These are phyloP conservation scores for Tylopilus orsonianus DNA, from an alignment of 1,284 basidiomycete species.

Conservation along the genomic window DNA sequence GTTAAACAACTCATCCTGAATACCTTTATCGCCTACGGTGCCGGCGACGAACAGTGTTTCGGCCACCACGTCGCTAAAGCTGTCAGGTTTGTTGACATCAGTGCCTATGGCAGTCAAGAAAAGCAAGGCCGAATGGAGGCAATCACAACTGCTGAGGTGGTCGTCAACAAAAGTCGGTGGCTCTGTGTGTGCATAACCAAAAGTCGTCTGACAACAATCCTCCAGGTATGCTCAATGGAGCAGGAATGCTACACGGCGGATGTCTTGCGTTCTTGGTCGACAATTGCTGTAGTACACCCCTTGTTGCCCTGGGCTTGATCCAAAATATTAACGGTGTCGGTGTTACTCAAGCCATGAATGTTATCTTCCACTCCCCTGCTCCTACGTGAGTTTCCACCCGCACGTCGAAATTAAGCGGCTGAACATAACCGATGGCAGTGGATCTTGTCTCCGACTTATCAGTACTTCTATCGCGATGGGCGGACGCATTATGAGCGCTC, in stretches of 20 bases:
- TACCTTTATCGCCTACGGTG: slow-evolving; percentile 64
- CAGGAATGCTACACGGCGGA: slow-evolving; percentile 70
- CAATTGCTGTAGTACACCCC: slow-evolving; percentile 66
- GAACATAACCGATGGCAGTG: slow-evolving; percentile 39
- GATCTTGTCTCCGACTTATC: slow-evolving; percentile 53
- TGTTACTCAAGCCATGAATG: slow-evolving; percentile 67
- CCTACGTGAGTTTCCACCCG: slow-evolving; percentile 43
- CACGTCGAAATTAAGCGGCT: slow-evolving; percentile 3
- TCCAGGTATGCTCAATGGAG: slow-evolving; percentile 69
- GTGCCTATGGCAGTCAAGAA: slow-evolving; percentile 43
- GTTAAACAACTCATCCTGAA: slow-evolving; percentile 66
- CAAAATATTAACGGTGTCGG: slow-evolving; percentile 66
- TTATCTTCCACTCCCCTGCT: slow-evolving; percentile 67
- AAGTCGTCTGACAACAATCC: slow-evolving; percentile 10
- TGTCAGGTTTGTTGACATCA: slow-evolving; percentile 60
- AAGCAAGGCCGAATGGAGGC: slow-evolving; percentile 53
- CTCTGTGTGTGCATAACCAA: neutral
- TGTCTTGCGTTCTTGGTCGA: slow-evolving; percentile 71
- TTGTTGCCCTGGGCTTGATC: slow-evolving; percentile 61
- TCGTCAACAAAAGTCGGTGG: slow-evolving; percentile 54
- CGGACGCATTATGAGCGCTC: slow-evolving; percentile 63
- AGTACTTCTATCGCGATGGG: slow-evolving; percentile 66
- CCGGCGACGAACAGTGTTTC: slow-evolving; percentile 58
- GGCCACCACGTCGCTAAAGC: slow-evolving; percentile 57
- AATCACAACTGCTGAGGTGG: slow-evolving; percentile 56